Conservation (phyloP, 352 stramenopile species). For the Lagenidium giganteum region DNA sequence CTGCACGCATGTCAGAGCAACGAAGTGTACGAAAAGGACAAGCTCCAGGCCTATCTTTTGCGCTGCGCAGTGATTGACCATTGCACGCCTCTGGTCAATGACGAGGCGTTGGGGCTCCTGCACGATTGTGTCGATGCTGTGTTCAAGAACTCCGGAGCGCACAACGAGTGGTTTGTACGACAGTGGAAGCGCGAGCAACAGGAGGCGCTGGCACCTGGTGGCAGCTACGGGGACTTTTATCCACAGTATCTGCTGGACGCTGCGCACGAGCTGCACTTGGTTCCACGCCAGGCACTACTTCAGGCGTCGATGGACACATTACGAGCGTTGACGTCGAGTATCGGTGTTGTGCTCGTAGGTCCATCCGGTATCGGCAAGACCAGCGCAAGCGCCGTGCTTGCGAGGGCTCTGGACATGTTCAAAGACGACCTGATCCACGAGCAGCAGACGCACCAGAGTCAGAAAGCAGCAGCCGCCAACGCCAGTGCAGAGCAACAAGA, state of each 20-base stretch:
- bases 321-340: constrained; percentile 7
- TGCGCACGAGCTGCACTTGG: constrained; percentile 12
- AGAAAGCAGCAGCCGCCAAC: too few relatives aligned
- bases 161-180: constrained; percentile 21
- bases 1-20: constrained; percentile 1
- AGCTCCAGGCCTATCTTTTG: constrained; percentile 9
- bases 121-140: neutral
- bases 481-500: neutral
- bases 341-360: constrained; percentile 21
- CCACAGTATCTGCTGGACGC: constrained; percentile 5
- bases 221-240: neutral
- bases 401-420: too few relatives aligned
- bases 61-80: constrained; percentile 4
- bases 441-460: too few relatives aligned
- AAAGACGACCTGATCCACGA: constrained; percentile 3
- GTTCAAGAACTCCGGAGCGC: constrained; percentile 6
- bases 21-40: constrained; percentile 10
- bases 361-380: constrained; percentile 31
- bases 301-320: constrained; percentile 10
- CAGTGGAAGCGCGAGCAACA: constrained; percentile 9
- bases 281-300: constrained; percentile 20
- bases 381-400: too few relatives aligned
- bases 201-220: too few relatives aligned
- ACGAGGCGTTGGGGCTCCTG: neutral
- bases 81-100: neutral